Evolutionary conservation across 768 basidiomycete genomes (phyloP), one percentile per base, ranked within the genome.

Genomic region (Calocybe cyanea): DNA sequence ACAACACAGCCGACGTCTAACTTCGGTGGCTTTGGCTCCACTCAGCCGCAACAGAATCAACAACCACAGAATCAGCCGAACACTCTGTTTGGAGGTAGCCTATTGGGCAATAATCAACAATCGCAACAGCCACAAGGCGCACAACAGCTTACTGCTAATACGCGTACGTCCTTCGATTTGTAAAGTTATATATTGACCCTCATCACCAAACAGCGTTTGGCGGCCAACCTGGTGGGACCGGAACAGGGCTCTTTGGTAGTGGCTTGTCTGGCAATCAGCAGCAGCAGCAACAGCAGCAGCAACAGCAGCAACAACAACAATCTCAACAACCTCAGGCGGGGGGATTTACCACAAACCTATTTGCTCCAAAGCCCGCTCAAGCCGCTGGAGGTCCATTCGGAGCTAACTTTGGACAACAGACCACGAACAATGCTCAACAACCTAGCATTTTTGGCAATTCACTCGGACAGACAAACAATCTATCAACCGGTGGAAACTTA

Each of bases 391-490:
- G 15, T 59, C 64, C 72, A 28, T 76, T 78, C 52, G 65, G 66
- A 40, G 45, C 50, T n/a, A 57, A 63, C 7, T 71, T 78, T 25
- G 74, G 73, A 20, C 76, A 79, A 50, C 58, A 68, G 38, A 36
- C 56, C 9, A 36, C 49, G 25, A 52, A 51, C 32, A 63, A 49
- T 45, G 57, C 66, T 42, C 46, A 68, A 53, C 56, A 67, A 52
- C 38, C 63, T 55, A 59, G 59, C 23, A 56, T 83, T 11, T 86
- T 86, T 48, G 82, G 82, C 21, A 71, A 65, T 44, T 60, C 72
- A 6, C 61, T 79, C 17, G 73, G 73, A 13, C 77, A 81, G 57
- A 59, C 61, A 20, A 59, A 49, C 18, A 67, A 58, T 39, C 63
- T 66, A 37, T 59, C 73, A 2, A 51, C 65, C 34, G 75, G 76